Base-by-base conservation (phyloP, 805 yeast genomes). In the Candida awuae region DNA sequence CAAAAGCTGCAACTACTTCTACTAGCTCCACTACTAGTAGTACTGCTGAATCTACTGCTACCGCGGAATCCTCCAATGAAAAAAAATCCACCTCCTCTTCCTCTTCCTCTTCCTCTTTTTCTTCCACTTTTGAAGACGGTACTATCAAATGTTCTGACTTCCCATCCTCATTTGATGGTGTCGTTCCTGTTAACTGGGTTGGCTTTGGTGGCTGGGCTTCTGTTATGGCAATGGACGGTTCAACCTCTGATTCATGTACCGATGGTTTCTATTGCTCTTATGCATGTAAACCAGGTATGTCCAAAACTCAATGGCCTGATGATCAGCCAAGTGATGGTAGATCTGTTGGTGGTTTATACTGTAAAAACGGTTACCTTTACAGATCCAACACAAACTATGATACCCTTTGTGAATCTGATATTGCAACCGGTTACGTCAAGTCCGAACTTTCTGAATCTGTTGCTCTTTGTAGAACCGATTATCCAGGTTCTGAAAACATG, bases 401-500 rank as follows among this genome's bases (percentile, higher is more conserved):
- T 38, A 65, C 69, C 63, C 66, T 80, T 54, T 80, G 87, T 70
- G 75, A 68, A 58, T 73, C 81, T 78, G 86, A 81, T 49, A 60
- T 56, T 31, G 58, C 74, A 42, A 57, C 71, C 37, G 83, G 84
- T 37, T 51, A 54, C 37, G 81, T 77, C 42, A 68, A 63, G 32
- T 70, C 75, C 44, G 59, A 77, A 46, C 58, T 77, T 40, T 54
- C 54, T 46, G 56, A 73, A 43, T 64, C 66, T 32, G 79, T 80
- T 46, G 78, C 85, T 33, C 67, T 80, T 44, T 80, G 87, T 63
- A 73, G 84, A 69, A 80, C 87, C 46, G 87, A 80, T 61, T 80
- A 80, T 65, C 87, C 87, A 53, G 87, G 87, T 64, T 75, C 86
- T 38, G 87, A 80, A 67, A 80, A 79, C 65, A 80, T 80, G 87